Base-by-base conservation (phyloP, 139 green algal species). In the Auxenochlorella pyrenoidosa region DNA sequence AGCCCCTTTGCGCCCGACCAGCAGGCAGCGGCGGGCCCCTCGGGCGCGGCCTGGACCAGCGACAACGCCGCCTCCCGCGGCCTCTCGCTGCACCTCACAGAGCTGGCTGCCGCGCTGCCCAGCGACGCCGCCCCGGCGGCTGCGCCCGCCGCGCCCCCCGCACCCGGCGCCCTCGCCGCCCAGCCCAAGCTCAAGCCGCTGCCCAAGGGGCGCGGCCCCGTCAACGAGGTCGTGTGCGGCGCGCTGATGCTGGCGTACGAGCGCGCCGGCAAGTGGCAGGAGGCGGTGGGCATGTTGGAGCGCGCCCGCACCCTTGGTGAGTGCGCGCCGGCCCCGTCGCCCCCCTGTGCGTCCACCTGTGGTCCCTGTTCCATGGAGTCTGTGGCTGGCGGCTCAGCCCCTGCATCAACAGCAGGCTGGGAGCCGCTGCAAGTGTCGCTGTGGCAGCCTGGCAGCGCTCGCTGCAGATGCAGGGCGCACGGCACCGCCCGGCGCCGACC, bases 181-280 rank as follows among this genome's bases (percentile, higher is more conserved):
- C 22, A 34, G 40, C 34, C 60, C 47, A 40, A 43, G 51, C 58
- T 83, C 18, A 66, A 68, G 38, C 84, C 84, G 19, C 84, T 88
- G 41, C 75, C 84, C 84, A 88, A 88, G 75, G 84, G 84, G 12
- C 75, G 75, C 0, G 84, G 84, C 59, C 84, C 79, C 18, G 71
- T 98, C 16, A 98, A 97, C 84, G 95, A 97, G 88, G 95, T 97
- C 1, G 94, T 98, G 34, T 96, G 93, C 58, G 93, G 93, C 4
- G 93, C 95, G 15, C 90, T 98, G 78, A 98, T 98, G 95, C 76
- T 94, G 63, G 96, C 95, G 0, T 98, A 97, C 54, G 95, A 98
- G 88, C 91, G 93, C 38, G 94, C 93, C 26, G 94, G 95, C 87
- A 94, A 85, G 54, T 91, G 86, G 85, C 54, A 91, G 34, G 94